Conservation (phyloP, 2,329 filamentous ascomycete genomes). For the Metarhizium album region DNA sequence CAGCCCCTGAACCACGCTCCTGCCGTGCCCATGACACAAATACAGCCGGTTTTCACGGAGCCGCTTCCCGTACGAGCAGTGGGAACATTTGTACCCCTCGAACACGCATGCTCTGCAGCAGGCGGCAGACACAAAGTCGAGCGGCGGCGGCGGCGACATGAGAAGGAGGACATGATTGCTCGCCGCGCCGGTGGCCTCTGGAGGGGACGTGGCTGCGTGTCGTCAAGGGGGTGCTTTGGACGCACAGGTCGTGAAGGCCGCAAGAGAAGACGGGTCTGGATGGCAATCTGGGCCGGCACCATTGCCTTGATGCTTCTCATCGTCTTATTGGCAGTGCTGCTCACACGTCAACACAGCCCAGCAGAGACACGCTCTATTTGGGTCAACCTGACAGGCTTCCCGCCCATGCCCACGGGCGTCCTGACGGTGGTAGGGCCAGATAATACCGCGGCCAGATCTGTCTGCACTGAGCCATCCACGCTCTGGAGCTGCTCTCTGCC, state of each 20-base stretch:
- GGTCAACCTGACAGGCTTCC: conserved; percentile 79
- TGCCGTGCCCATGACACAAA: conserved; percentile 12
- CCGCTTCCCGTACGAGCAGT: conserved; percentile 32
- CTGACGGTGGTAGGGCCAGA: conserved; percentile 67
- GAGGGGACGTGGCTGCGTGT: conserved; percentile 54
- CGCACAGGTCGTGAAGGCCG: conserved; percentile 52
- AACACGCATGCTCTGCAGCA: conserved; percentile 29
- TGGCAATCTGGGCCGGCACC: conserved; percentile 39
- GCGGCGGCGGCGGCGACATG: conserved; percentile 42
- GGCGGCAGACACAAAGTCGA: conserved; percentile 36
- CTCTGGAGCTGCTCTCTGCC: conserved; percentile 83
- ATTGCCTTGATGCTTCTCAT: conserved; percentile 45
- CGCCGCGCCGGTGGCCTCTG: conserved; percentile 49
- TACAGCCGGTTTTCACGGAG: conserved; percentile 10
- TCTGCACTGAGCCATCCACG: conserved; percentile 61
- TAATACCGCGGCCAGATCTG: conserved; percentile 49
- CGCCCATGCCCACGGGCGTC: conserved; percentile 75
- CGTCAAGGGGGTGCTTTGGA: conserved; percentile 54
- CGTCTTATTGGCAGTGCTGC: conserved; percentile 45
- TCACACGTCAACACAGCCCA: conserved; percentile 25
- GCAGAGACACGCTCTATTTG: conserved; percentile 41
- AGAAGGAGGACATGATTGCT: conserved; percentile 55
- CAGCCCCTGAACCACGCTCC: conserved; percentile 47
- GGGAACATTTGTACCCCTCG: conserved; percentile 35
- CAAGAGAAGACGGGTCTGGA: conserved; percentile 49